A percentile compares a stretch with the other conserved stretches of the same genome.
phyloP scores from a whole-genome alignment of 176 grass and related monocot species.

The Avena sativa region DNA sequence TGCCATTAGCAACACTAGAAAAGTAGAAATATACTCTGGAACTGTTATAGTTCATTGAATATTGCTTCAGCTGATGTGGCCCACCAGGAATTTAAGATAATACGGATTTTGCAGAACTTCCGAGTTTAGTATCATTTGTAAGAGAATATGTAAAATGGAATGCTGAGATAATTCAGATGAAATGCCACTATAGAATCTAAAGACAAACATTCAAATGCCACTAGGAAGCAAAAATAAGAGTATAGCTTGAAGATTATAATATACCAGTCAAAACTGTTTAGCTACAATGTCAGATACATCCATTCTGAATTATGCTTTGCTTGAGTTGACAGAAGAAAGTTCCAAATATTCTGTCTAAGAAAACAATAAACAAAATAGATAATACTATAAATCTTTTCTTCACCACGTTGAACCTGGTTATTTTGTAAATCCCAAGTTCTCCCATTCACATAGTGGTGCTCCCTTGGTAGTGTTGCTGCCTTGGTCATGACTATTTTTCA shows the following conservation, averaged over 20 bases:
- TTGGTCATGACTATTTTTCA: neutral
- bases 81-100: neutral
- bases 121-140: neutral
- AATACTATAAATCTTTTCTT: neutral
- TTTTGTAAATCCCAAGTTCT: neutral
- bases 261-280: neutral
- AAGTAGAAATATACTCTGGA: neutral
- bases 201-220: neutral
- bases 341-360: constrained; percentile 8
- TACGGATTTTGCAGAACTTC: neutral
- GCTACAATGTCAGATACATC: neutral
- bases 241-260: neutral
- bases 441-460: no score
- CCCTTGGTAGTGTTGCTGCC: neutral
- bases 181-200: neutral
- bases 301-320: constrained; percentile 3
- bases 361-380: neutral
- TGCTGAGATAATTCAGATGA: neutral
- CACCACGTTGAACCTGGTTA: neutral
- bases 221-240: neutral
- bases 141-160: neutral
- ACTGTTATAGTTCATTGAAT: neutral
- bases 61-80: neutral
- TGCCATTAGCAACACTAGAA: neutral
- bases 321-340: neutral